Evolutionary conservation across 2,329 filamentous ascomycete species (phyloP).

Genomic region (Colletotrichum shisoi): DNA sequence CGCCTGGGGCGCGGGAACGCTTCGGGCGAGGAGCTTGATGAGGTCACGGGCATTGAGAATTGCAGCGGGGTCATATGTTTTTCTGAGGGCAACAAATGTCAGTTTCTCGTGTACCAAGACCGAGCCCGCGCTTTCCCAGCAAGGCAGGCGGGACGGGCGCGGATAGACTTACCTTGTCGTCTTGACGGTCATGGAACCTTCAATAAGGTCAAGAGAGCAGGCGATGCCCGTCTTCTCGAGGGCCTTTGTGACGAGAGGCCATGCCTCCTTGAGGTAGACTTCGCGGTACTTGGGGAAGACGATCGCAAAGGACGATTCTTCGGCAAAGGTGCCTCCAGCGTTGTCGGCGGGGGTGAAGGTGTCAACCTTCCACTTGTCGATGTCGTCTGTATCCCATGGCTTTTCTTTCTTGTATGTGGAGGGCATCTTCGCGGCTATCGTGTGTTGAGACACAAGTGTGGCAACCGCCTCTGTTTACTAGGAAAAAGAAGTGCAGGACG

Average conservation of each 20-base stretch:
- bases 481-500: constrained; percentile 9
- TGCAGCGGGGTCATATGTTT: constrained; percentile 88
- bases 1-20: constrained; percentile 91
- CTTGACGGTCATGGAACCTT: constrained; percentile 96
- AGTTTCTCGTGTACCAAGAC: neutral
- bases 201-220: constrained; percentile 91
- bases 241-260: constrained; percentile 87
- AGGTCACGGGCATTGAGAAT: constrained; percentile 94
- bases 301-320: constrained; percentile 88
- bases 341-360: constrained; percentile 88
- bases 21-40: constrained; percentile 89
- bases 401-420: constrained; percentile 90
- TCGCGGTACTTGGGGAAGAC: constrained; percentile 98
- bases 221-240: constrained; percentile 89
- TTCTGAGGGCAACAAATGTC: constrained; percentile 54
- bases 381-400: constrained; percentile 94
- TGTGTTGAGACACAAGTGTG: constrained; percentile 13
- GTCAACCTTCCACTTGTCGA: constrained; percentile 96
- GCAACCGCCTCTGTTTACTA: constrained; percentile 1
- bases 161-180: constrained; percentile 79
- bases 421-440: constrained; percentile 66
- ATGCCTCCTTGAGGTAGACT: constrained; percentile 88
- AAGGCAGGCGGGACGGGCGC: constrained; percentile 55
- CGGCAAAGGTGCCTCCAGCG: constrained; percentile 81
- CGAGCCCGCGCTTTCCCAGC: neutral